Conservation (phyloP, 2,329 filamentous ascomycete species). For the Hymenotorrendiella dingleyae region DNA sequence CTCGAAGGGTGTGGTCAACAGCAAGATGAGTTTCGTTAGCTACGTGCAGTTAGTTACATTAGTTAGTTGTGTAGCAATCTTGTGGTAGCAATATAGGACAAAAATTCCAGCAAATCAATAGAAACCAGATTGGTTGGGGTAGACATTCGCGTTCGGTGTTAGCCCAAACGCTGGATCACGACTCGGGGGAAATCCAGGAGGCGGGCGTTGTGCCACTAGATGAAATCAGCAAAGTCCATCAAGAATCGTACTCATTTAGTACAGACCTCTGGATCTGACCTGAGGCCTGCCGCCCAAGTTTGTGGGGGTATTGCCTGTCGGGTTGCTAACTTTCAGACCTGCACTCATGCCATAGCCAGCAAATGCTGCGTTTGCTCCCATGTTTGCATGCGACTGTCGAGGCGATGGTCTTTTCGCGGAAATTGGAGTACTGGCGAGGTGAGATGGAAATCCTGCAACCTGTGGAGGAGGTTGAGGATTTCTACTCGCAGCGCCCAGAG, state of each 20-base stretch:
- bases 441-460: constrained; percentile 15
- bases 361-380: constrained; percentile 17
- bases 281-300: constrained; percentile 14
- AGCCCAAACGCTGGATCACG: no score
- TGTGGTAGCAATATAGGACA: no score
- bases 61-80: no score
- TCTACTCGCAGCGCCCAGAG: constrained; percentile 15
- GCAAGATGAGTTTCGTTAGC: no score
- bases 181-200: no score
- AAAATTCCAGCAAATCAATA: no score
- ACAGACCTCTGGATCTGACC: constrained; percentile 24
- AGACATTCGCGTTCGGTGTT: no score
- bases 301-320: constrained; percentile 9
- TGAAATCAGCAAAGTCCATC: neutral
- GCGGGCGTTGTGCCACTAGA: constrained; percentile 3
- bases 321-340: constrained; percentile 31
- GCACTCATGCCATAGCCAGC: constrained; percentile 32
- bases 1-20: no score
- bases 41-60: no score
- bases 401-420: constrained; percentile 16
- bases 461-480: constrained; percentile 11
- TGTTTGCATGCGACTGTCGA: constrained; percentile 20
- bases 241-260: neutral
- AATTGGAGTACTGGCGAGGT: constrained; percentile 16
- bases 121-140: no score